Evolutionary conservation across 1,284 basidiomycete species (phyloP).

Genomic region (Pyrrhoderma noxium): DNA sequence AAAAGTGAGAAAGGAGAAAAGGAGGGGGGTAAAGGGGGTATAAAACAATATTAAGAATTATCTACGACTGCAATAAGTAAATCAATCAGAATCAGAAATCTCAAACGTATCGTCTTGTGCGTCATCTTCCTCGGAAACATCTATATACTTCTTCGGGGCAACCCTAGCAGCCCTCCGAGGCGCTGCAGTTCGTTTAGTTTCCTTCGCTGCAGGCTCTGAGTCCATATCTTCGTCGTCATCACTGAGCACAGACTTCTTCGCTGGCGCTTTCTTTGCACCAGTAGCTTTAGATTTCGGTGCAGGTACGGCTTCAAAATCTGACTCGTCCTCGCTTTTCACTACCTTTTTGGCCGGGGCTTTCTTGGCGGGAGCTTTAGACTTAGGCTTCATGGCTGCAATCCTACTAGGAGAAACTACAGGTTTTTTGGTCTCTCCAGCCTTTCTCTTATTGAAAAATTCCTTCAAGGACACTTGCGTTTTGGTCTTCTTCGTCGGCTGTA

Average conservation of each 20-base stretch:
- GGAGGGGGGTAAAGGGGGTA: background rate
- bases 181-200: conserved; percentile 25
- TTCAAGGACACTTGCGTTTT: conserved; percentile 5
- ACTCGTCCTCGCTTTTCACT: conserved; percentile 8
- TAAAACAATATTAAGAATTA: background rate
- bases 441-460: conserved; percentile 10
- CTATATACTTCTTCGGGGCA: conserved; percentile 34
- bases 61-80: background rate
- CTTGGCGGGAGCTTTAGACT: conserved; percentile 15
- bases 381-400: conserved; percentile 13
- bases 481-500: conserved; percentile 22
- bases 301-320: background rate
- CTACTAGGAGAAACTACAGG: conserved; percentile 6
- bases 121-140: conserved; percentile 32
- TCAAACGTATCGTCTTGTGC: conserved; percentile 22
- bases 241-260: conserved; percentile 21
- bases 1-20: background rate
- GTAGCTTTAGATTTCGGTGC: conserved; percentile 6
- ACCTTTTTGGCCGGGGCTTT: conserved; percentile 14
- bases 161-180: conserved; percentile 31
- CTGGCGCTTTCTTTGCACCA: conserved; percentile 13
- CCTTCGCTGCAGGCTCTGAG: conserved; percentile 17
- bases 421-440: conserved; percentile 5
- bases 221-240: conserved; percentile 23
- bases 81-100: conserved; percentile 15